Conservation (phyloP, 192 early-diverging fungal genomes). For the Coemansia sp. region DNA sequence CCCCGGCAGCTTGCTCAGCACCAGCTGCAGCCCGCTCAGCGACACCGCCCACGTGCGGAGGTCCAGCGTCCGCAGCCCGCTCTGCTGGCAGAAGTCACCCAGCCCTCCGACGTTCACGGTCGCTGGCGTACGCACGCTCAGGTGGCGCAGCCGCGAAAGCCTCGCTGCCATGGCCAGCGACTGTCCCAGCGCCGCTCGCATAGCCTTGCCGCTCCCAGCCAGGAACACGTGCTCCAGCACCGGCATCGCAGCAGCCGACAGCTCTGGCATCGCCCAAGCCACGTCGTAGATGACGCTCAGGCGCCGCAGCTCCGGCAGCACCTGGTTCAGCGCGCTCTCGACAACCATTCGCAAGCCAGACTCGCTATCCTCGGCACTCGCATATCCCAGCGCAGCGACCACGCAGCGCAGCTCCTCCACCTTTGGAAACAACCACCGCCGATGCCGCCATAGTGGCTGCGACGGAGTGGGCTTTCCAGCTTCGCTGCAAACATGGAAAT, state of each 20-base stretch:
- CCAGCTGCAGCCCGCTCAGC: conserved; percentile 9
- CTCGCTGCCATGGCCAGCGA: not conserved
- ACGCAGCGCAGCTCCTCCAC: not conserved
- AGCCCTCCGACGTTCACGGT: not conserved
- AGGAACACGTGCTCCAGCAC: not conserved
- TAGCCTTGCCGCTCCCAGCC: not conserved
- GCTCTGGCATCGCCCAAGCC: not conserved
- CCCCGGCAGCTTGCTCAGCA: conserved; percentile 8
- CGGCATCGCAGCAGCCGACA: not conserved
- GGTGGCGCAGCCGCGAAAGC: not conserved
- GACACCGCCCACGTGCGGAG: conserved; percentile 11
- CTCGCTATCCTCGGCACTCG: not conserved
- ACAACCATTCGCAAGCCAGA: not conserved
- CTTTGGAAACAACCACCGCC: not conserved
- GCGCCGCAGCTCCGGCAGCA: not conserved
- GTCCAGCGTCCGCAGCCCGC: conserved; percentile 9
- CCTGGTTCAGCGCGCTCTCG: not conserved
- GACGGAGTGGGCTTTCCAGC: not conserved
- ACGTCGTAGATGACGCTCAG: not conserved
- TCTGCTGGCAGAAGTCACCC: not conserved
- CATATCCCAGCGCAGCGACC: no score
- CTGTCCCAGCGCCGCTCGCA: not conserved
- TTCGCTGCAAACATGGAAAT: not conserved
- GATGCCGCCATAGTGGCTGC: not conserved
- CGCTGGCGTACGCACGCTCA: not conserved